Conservation (phyloP, 805 yeast species). For the Nakazawaea peltata region DNA sequence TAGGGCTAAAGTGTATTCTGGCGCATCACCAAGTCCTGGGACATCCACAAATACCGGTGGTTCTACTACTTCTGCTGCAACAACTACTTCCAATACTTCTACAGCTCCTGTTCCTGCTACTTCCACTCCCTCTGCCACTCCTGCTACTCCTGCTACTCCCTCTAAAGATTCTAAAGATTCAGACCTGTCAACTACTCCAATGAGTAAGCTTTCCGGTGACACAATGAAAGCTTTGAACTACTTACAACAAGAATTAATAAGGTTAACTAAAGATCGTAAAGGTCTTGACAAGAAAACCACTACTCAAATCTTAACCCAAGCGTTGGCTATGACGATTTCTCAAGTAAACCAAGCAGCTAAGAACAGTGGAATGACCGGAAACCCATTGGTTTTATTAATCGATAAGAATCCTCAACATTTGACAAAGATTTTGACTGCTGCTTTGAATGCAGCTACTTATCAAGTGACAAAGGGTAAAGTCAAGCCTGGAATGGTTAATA, state of each 20-base stretch:
- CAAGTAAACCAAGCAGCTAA: constrained; percentile 86
- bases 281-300: constrained; percentile 76
- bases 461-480: constrained; percentile 50
- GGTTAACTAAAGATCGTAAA: constrained; percentile 69
- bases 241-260: constrained; percentile 78
- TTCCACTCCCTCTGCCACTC: neutral
- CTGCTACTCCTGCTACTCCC: neutral
- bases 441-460: constrained; percentile 68
- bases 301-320: constrained; percentile 79
- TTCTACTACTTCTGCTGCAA: neutral
- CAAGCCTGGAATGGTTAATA: constrained; percentile 16
- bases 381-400: constrained; percentile 68
- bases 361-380: constrained; percentile 71
- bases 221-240: constrained; percentile 72
- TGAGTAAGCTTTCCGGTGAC: constrained; percentile 40
- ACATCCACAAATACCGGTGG: neutral
- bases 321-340: constrained; percentile 88
- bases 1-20: constrained; percentile 20
- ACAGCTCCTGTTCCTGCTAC: neutral
- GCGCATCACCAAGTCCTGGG: neutral
- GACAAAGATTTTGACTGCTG: constrained; percentile 71
- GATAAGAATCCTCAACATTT: constrained; percentile 78
- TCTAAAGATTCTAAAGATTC: neutral
- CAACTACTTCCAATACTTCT: neutral
- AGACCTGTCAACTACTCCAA: constrained; percentile 2